A percentile compares a stretch with the other conserved stretches of the same genome.
These are phyloP conservation scores for Colletotrichum sp. DNA, from an alignment of 2,329 filamentous ascomycete genomes.

Conservation along the genomic window DNA sequence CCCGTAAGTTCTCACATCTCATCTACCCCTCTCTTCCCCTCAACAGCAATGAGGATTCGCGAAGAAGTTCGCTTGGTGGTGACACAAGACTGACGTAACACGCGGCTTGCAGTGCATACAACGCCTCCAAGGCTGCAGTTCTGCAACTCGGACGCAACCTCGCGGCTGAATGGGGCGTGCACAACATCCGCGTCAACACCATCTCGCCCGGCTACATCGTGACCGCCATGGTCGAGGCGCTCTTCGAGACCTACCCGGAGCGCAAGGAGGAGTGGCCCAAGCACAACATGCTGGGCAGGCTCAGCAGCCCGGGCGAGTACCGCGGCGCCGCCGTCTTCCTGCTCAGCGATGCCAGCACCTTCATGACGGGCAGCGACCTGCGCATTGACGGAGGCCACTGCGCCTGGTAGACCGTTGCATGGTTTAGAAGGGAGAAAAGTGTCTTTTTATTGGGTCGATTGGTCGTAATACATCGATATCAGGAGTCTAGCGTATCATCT, in stretches of 20 bases:
- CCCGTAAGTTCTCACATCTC: slow-evolving; percentile 50
- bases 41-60: not conserved
- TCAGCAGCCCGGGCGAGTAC: slow-evolving; percentile 73
- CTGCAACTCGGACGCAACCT: slow-evolving; percentile 74
- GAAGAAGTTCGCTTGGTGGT: not conserved
- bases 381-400: slow-evolving; percentile 75
- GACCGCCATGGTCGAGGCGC: slow-evolving; percentile 81
- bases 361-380: slow-evolving; percentile 60
- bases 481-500: not conserved
- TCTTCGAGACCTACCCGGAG: slow-evolving; percentile 80
- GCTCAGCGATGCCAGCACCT: slow-evolving; percentile 43
- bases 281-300: slow-evolving; percentile 81
- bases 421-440: not conserved
- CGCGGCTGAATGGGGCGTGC: slow-evolving; percentile 73
- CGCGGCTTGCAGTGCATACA: slow-evolving; percentile 67
- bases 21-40: not conserved
- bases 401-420: slow-evolving; percentile 52
- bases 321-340: slow-evolving; percentile 65
- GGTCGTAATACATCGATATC: slow-evolving; percentile 7
- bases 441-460: not conserved
- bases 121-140: slow-evolving; percentile 77
- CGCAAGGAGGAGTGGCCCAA: slow-evolving; percentile 72
- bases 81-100: not conserved
- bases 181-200: slow-evolving; percentile 81
- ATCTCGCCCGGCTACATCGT: slow-evolving; percentile 82